These are phyloP conservation scores for Parsonsia alboflavescens DNA, from an alignment of 257 asterid species.

Conservation along the genomic window DNA sequence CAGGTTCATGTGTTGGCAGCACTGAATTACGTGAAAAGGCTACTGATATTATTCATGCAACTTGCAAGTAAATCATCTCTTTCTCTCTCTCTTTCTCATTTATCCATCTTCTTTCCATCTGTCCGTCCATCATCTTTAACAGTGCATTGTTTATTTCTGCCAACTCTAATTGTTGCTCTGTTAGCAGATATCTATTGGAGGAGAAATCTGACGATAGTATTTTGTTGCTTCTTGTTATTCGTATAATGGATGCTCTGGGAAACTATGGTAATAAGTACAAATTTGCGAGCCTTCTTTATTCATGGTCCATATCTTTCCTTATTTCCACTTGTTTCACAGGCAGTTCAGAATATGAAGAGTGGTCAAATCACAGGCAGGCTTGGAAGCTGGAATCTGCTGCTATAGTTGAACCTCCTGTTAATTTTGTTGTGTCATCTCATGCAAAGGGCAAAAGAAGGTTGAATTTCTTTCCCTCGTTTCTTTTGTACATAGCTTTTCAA, in stretches of 20 bases:
- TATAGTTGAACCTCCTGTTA: slow-evolving; percentile 82
- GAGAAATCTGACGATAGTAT: slow-evolving; percentile 98
- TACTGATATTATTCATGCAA: slow-evolving; percentile 71
- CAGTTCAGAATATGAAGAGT: slow-evolving; percentile 95
- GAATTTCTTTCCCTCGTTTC: slow-evolving; percentile 17
- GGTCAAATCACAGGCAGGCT: slow-evolving; percentile 91
- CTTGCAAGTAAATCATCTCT: slow-evolving; percentile 61
- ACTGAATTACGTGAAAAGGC: slow-evolving; percentile 81
- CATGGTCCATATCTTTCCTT: slow-evolving; percentile 12
- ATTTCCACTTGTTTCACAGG: slow-evolving; percentile 44
- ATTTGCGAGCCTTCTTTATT: slow-evolving; percentile 4
- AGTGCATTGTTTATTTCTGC: slow-evolving; percentile 17
- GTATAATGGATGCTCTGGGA: slow-evolving; percentile 86
- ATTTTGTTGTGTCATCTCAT: slow-evolving; percentile 77
- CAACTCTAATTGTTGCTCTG: slow-evolving; percentile 23
- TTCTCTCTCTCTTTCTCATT: slow-evolving; percentile 17
- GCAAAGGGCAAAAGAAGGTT: slow-evolving; percentile 94
- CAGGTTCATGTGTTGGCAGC: slow-evolving; percentile 88
- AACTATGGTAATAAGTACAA: slow-evolving; percentile 63
- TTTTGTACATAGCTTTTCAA: slow-evolving; percentile 10
- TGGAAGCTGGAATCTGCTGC: slow-evolving; percentile 96
- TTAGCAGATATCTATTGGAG: slow-evolving; percentile 77
- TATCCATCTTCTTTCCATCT: neutral
- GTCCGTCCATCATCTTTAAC: slow-evolving; percentile 6
- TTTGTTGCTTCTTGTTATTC: slow-evolving; percentile 76